Conservation (phyloP, 2,329 filamentous ascomycete species). For the Cercospora canescens region DNA sequence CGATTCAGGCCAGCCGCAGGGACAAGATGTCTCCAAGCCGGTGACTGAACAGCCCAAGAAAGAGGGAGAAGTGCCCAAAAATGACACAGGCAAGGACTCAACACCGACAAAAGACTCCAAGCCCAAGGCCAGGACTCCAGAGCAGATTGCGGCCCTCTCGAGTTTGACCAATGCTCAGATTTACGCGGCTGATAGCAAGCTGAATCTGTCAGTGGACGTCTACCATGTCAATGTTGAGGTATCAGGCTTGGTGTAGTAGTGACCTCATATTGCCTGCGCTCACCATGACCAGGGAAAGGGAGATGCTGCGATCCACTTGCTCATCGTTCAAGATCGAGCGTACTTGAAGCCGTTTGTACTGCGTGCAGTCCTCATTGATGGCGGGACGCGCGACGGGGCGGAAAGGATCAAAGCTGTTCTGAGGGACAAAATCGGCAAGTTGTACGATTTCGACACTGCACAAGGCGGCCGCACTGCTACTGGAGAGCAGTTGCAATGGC, state of each 20-base stretch:
- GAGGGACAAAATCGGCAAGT: background rate
- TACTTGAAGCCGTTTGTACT: background rate
- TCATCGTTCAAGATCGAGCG: background rate
- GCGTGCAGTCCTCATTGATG: background rate
- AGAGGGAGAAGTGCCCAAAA: background rate
- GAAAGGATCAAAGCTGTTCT: background rate
- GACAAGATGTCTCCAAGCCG: background rate
- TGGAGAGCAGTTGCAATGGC: background rate
- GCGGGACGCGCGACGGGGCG: background rate
- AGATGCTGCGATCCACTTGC: background rate
- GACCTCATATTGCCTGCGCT: background rate
- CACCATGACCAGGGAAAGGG: background rate
- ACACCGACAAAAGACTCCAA: no score
- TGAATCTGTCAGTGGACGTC: background rate
- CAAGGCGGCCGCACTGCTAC: background rate
- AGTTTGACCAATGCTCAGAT: background rate
- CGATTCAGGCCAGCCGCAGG: background rate
- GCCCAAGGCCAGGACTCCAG: background rate
- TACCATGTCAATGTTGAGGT: background rate
- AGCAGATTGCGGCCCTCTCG: background rate
- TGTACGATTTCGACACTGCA: background rate
- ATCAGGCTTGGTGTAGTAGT: background rate
- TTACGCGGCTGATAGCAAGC: background rate
- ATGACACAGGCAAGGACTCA: no score
- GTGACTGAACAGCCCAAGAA: background rate